These are phyloP conservation scores for Obba rivulosa DNA, from an alignment of 768 basidiomycete genomes.

Conservation along the genomic window DNA sequence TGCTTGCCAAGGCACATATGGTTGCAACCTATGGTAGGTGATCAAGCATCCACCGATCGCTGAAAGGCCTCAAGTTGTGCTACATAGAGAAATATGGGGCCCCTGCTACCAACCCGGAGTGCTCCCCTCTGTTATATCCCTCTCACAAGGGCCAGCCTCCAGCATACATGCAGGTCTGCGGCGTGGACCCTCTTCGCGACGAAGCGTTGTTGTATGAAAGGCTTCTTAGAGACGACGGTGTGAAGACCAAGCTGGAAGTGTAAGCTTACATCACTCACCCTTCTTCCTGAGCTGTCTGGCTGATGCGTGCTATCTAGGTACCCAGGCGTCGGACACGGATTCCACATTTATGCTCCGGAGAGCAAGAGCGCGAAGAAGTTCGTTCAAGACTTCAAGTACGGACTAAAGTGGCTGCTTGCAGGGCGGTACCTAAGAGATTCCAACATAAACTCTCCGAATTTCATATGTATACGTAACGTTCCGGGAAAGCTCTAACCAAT, in stretches of 20 bases:
- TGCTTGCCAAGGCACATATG: constrained; percentile 5
- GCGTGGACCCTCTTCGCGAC: constrained; percentile 23
- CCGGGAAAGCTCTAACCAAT: too few relatives aligned
- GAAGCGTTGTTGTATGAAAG: constrained; percentile 23
- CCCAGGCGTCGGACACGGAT: constrained; percentile 22
- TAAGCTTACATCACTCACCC: too few relatives aligned
- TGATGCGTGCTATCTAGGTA: too few relatives aligned
- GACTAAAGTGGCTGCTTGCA: constrained; percentile 18
- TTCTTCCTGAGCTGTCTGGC: too few relatives aligned
- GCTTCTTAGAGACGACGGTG: constrained; percentile 17
- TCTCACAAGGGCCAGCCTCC: constrained; percentile 18
- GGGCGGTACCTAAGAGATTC: too few relatives aligned
- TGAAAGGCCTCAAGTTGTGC: not conserved
- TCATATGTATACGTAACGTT: too few relatives aligned
- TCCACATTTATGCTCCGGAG: constrained; percentile 10
- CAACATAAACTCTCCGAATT: too few relatives aligned
- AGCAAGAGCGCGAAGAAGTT: constrained; percentile 8
- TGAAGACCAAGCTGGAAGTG: too few relatives aligned
- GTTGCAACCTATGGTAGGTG: not conserved
- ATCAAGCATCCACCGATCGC: not conserved
- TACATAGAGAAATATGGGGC: not conserved
- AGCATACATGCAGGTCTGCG: constrained; percentile 21
- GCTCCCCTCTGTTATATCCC: constrained; percentile 17
- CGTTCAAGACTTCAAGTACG: constrained; percentile 11
- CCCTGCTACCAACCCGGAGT: constrained; percentile 2